Evolutionary conservation across 2,329 filamentous ascomycete species (phyloP).

Genomic region (Claviceps sp.): DNA sequence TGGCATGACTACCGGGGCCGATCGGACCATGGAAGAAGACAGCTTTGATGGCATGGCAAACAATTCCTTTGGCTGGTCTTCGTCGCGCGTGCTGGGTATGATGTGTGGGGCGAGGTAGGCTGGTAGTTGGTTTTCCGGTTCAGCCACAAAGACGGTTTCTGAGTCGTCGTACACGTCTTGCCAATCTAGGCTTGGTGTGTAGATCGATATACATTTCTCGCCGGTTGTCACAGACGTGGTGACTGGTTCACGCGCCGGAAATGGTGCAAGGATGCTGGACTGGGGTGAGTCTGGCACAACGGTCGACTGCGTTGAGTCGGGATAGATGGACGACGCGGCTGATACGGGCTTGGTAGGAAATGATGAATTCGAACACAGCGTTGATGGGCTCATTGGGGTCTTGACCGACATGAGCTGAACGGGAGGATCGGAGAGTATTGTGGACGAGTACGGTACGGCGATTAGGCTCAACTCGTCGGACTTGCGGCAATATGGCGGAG

Average conservation of each 20-base stretch:
- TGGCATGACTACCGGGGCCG: neutral
- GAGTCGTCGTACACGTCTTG: neutral
- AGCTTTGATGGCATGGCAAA: neutral
- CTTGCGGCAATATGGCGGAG: neutral
- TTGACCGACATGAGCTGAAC: neutral
- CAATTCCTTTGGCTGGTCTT: neutral
- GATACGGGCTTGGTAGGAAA: neutral
- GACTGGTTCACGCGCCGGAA: neutral
- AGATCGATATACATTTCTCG: neutral
- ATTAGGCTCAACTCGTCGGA: neutral
- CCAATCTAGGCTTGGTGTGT: neutral
- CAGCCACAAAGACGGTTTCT: neutral
- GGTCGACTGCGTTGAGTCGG: constrained; percentile 1
- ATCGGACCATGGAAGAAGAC: neutral
- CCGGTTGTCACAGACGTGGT: neutral
- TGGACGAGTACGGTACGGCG: constrained; percentile 1
- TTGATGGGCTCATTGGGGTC: neutral
- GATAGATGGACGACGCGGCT: constrained; percentile 1
- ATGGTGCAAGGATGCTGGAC: neutral
- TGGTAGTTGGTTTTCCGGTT: neutral
- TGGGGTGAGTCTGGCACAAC: neutral
- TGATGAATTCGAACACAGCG: neutral
- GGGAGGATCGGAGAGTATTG: neutral
- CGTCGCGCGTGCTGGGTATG: constrained; percentile 1
- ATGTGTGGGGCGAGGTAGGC: constrained; percentile 4